phyloP scores from a whole-genome alignment of 2,329 filamentous ascomycete species.

The Fusarium bulbicola region DNA sequence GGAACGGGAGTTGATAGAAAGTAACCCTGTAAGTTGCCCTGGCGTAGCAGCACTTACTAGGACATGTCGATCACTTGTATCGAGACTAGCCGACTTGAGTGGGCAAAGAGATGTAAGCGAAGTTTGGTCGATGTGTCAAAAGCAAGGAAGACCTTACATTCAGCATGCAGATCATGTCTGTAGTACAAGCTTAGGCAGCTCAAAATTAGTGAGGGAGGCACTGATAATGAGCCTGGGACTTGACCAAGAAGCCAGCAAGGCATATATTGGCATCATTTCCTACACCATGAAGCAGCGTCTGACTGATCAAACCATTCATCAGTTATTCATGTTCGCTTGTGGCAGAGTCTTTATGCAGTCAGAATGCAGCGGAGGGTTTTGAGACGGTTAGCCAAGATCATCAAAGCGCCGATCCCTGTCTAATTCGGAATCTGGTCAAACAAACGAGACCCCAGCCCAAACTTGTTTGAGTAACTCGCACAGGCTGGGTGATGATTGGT shows the following conservation, averaged over 20 bases:
- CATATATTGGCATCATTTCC: accelerated
- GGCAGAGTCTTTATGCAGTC: neutral
- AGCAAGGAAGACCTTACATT: neutral
- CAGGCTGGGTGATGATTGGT: conserved; percentile 9
- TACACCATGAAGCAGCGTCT: accelerated
- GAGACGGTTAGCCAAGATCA: neutral
- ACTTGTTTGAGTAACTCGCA: conserved; percentile 25
- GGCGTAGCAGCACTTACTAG: neutral
- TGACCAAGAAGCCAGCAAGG: neutral
- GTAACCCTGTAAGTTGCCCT: neutral
- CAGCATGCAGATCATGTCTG: neutral
- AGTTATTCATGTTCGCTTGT: neutral
- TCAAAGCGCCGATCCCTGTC: neutral
- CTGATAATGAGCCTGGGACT: neutral
- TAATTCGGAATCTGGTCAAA: neutral
- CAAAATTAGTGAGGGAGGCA: neutral
- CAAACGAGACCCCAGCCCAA: neutral
- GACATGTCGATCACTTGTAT: neutral
- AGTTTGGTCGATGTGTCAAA: neutral
- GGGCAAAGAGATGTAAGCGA: neutral
- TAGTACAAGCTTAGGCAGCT: neutral
- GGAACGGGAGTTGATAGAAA: neutral
- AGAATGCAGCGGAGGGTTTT: neutral
- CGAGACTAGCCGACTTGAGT: neutral
- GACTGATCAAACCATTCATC: neutral